Base-by-base conservation (phyloP, 2,329 filamentous ascomycete species). In the Arthroderma sp. region DNA sequence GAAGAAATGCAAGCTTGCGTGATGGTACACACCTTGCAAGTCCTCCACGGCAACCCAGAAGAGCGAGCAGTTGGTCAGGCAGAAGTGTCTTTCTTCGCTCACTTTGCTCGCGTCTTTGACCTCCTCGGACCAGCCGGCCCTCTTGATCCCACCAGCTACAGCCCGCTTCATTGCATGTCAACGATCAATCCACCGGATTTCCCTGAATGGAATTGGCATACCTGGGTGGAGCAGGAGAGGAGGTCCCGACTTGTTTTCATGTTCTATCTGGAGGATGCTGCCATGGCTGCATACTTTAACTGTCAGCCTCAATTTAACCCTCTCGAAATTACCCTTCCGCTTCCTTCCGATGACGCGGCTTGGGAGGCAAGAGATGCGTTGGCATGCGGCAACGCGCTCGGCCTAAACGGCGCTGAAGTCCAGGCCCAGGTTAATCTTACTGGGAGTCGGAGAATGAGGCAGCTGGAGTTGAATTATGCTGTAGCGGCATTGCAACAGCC, bases 221-320 rank as follows among this genome's bases (percentile, higher is more conserved):
- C 65, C 4, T 86, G 82, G 82, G 66, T 83, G 31, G 77, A 81
- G 49, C 82, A 86, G 54, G 83, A 87, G 63, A 77, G 75, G 56
- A 74, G 80, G 36, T 74, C 75, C 29, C 72, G 82, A 36, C 62
- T 79, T 11, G 74, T 83, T 69, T 78, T 78, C 54, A 71, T 77
- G 53, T 70, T 84, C 2, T 79, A 78, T 55, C 63, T 84, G 11
- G 68, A 74, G 31, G 82, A 86, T 55, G 69, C 73, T 10, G 75
- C 79, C 7, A 73, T 81, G 57, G 75, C 75, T 11, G 72, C 86
- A 15, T 86, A 80, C 58, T 86, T 85, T 70, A 86, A 86, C 58
- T 64, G 66, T n/a, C 62, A 70, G 6, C 73, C 80, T 9, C 69
- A 75, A 38, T 75, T 86, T 36, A 76, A 84, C 47, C 64, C 71